These are phyloP conservation scores for Polytrichum formosum DNA, from an alignment of 225 moss, liverwort and hornwort species.

Conservation along the genomic window DNA sequence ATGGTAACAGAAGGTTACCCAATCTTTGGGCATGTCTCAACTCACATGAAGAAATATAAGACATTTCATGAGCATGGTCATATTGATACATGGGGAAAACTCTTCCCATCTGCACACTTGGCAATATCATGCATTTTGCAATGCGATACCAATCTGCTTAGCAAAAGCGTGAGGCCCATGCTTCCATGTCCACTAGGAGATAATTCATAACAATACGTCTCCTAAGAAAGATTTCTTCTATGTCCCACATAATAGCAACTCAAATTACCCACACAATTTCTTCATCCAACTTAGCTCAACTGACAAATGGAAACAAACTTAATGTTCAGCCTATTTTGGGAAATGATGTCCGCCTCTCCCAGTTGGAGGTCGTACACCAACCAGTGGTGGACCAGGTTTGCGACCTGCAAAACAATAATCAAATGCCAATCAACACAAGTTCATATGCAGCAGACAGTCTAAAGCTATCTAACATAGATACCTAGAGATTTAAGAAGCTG, in stretches of 20 bases:
- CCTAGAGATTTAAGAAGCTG: no score
- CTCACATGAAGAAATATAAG: slow-evolving; percentile 17
- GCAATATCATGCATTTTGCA: slow-evolving; percentile 25
- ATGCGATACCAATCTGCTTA: slow-evolving; percentile 14
- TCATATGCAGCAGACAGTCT: no score
- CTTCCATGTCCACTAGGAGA: slow-evolving; percentile 23
- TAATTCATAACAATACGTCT: slow-evolving; percentile 6
- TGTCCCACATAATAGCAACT: slow-evolving; percentile 8
- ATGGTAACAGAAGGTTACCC: neutral
- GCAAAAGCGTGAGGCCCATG: slow-evolving; percentile 21
- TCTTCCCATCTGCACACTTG: slow-evolving; percentile 19
- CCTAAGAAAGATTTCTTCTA: slow-evolving; percentile 11
- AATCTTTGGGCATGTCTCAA: neutral
- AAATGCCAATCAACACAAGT: neutral
- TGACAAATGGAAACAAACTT: no score
- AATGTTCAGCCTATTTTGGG: slow-evolving; percentile 24
- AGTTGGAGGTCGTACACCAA: slow-evolving; percentile 40
- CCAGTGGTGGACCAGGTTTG: slow-evolving; percentile 25
- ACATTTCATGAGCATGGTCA: slow-evolving; percentile 28
- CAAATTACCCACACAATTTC: slow-evolving; percentile 11
- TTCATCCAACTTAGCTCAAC: slow-evolving; percentile 9
- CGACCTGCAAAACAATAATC: slow-evolving; percentile 23
- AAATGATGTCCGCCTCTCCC: slow-evolving; percentile 30
- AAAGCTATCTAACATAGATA: no score
- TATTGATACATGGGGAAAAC: slow-evolving; percentile 9